phyloP scores from a whole-genome alignment of 2,329 filamentous ascomycete genomes.

The Fusarium brevicatenulatum region DNA sequence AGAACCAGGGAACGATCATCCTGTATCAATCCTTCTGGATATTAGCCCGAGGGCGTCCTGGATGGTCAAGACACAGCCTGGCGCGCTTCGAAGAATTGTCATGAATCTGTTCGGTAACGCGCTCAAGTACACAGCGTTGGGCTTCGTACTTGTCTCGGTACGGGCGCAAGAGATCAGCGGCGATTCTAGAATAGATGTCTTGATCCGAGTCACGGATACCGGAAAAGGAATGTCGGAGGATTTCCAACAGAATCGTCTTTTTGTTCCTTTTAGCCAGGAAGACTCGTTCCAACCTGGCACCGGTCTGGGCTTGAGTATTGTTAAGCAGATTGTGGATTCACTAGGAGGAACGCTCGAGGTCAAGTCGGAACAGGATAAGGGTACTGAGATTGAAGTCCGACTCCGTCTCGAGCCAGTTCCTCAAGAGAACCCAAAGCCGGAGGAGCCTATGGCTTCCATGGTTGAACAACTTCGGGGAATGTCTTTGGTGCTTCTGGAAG shows the following conservation, averaged over 20 bases:
- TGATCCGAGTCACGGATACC: slow-evolving; percentile 66
- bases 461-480: slow-evolving; percentile 25
- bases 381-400: slow-evolving; percentile 64
- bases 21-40: slow-evolving; percentile 61
- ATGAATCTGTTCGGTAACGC: slow-evolving; percentile 73
- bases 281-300: slow-evolving; percentile 68
- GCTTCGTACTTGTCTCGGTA: slow-evolving; percentile 58
- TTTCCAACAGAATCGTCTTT: slow-evolving; percentile 68
- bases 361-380: slow-evolving; percentile 61
- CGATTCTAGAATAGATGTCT: slow-evolving; percentile 39
- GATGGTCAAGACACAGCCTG: slow-evolving; percentile 64
- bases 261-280: slow-evolving; percentile 72
- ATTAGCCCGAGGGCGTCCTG: slow-evolving; percentile 58
- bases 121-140: slow-evolving; percentile 68
- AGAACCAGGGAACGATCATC: slow-evolving; percentile 37
- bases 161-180: slow-evolving; percentile 39
- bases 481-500: slow-evolving; percentile 36
- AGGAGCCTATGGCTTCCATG: slow-evolving; percentile 25
- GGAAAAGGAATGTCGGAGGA: slow-evolving; percentile 72
- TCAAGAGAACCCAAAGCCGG: neutral
- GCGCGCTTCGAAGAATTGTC: slow-evolving; percentile 62
- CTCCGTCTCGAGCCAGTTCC: slow-evolving; percentile 51
- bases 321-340: slow-evolving; percentile 68
- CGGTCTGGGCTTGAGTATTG: slow-evolving; percentile 71
- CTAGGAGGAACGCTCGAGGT: slow-evolving; percentile 69